These are phyloP conservation scores for Mycena olivaceomarginata DNA, from an alignment of 768 basidiomycete species.

Conservation along the genomic window DNA sequence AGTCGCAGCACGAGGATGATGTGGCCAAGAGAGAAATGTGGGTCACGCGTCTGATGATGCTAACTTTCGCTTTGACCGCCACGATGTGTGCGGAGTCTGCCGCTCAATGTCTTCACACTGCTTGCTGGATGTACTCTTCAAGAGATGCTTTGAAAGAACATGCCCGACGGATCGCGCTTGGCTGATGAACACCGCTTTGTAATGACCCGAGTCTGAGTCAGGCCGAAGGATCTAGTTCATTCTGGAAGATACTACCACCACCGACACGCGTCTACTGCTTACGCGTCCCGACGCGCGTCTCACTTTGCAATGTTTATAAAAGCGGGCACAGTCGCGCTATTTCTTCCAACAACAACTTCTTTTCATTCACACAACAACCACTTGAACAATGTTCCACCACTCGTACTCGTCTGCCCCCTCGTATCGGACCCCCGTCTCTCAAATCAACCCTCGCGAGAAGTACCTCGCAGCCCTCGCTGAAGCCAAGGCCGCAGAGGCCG, in stretches of 20 bases:
- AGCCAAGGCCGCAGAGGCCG: constrained; percentile 59
- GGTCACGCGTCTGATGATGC: no score
- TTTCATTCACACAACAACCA: neutral
- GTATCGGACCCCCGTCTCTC: constrained; percentile 20
- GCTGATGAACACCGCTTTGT: neutral
- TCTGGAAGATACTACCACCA: constrained; percentile 32
- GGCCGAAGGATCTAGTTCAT: neutral
- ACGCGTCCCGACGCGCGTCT: constrained; percentile 51
- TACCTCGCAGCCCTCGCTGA: constrained; percentile 61
- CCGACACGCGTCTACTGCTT: constrained; percentile 19
- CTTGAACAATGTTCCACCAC: constrained; percentile 44
- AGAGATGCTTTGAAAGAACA: no score
- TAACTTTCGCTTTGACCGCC: no score
- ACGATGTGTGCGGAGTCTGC: no score
- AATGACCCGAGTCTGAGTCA: neutral
- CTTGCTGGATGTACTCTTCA: no score
- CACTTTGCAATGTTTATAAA: constrained; percentile 45
- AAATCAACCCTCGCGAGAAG: constrained; percentile 53
- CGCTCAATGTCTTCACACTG: no score
- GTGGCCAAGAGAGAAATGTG: no score
- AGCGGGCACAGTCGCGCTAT: neutral
- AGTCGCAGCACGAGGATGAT: no score
- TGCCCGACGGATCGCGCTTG: neutral
- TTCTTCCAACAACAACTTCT: constrained; percentile 1
- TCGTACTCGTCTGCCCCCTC: constrained; percentile 6